Conservation (phyloP, 192 early-diverging fungal species). For the Mortierella claussenii region DNA sequence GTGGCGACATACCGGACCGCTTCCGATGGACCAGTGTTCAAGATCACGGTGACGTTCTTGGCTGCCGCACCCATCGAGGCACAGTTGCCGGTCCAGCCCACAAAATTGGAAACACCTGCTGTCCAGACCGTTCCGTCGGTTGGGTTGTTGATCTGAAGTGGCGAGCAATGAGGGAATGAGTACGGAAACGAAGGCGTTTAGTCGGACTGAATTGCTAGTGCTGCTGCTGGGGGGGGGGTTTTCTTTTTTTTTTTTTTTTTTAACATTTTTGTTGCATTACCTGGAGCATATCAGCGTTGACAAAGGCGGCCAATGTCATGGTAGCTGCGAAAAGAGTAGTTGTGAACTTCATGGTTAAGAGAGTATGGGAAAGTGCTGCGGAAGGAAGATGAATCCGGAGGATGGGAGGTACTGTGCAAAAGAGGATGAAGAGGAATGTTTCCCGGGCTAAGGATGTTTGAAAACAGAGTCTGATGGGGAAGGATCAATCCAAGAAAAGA, state of each 20-base stretch:
- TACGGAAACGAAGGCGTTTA: background rate
- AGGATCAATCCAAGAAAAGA: background rate
- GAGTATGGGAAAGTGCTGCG: background rate
- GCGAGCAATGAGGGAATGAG: background rate
- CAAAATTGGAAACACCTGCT: slow-evolving; percentile 49
- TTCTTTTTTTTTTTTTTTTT: background rate
- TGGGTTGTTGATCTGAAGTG: slow-evolving; percentile 36
- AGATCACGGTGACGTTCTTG: slow-evolving; percentile 48
- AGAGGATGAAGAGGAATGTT: background rate
- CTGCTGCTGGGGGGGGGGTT: no score
- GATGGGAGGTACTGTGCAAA: background rate
- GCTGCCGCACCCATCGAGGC: slow-evolving; percentile 40
- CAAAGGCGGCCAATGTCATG: slow-evolving; percentile 29
- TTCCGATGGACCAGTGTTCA: slow-evolving; percentile 47
- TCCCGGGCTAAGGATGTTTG: background rate
- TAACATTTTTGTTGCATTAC: no score
- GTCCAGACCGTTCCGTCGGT: slow-evolving; percentile 49
- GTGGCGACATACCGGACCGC: slow-evolving; percentile 50
- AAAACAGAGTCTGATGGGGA: background rate
- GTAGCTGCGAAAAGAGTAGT: slow-evolving; percentile 26
- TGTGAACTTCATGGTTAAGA: slow-evolving; percentile 41
- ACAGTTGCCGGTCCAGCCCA: slow-evolving; percentile 53
- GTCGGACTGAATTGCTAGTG: no score
- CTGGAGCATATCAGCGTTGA: slow-evolving; percentile 49
- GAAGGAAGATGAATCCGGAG: background rate